These are phyloP conservation scores for Neonectria coccinea DNA, from an alignment of 2,329 filamentous ascomycete species.

Conservation along the genomic window DNA sequence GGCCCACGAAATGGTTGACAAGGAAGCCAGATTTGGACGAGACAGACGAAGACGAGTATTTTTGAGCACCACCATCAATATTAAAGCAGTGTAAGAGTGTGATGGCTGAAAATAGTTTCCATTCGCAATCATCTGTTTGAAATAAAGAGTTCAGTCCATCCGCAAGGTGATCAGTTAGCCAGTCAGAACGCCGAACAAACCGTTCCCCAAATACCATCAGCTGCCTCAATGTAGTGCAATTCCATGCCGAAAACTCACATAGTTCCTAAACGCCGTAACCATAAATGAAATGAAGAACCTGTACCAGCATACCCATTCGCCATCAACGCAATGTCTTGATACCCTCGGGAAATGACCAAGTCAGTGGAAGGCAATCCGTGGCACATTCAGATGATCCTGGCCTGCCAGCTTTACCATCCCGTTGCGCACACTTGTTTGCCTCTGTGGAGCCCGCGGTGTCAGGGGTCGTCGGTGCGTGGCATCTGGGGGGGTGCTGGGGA, in stretches of 20 bases:
- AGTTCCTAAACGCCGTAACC: neutral
- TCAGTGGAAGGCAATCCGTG: constrained; percentile 23
- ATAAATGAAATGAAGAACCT: neutral
- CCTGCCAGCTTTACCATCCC: neutral
- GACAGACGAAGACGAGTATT: neutral
- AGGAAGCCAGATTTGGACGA: neutral
- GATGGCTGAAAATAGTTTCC: neutral
- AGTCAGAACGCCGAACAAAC: constrained; percentile 3
- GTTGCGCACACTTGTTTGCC: neutral
- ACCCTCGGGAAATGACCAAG: neutral
- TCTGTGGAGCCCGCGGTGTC: constrained; percentile 1
- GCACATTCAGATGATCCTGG: neutral
- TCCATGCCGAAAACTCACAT: neutral
- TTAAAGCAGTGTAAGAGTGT: too few species aligned
- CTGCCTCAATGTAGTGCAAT: neutral
- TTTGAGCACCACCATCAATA: neutral
- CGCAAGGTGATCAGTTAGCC: neutral
- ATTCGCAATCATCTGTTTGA: neutral
- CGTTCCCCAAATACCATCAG: neutral
- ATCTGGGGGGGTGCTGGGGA: constrained; percentile 21
- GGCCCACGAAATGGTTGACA: constrained; percentile 12
- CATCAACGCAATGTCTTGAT: neutral
- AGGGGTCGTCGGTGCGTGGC: neutral
- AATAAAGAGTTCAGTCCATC: neutral
- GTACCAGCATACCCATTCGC: neutral